Evolutionary conservation across 495 filamentous ascomycete genomes (phyloP).

Genomic region (Annulohypoxylon nitens): DNA sequence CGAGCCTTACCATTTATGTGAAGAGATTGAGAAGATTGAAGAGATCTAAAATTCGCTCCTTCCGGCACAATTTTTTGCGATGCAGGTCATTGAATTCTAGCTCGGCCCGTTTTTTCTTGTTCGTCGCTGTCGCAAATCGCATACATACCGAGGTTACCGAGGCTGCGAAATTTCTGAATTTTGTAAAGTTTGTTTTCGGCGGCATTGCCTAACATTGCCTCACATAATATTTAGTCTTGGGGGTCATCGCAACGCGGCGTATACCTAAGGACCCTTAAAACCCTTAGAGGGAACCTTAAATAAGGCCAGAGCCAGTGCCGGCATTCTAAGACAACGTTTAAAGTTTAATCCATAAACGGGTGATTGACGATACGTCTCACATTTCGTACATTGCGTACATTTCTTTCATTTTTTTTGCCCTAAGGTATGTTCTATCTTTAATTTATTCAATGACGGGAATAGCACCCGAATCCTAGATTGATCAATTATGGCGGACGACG

Average conservation of each 20-base stretch:
- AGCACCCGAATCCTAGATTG: slow-evolving; percentile 1
- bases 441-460: slow-evolving; percentile 12
- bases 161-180: slow-evolving; percentile 6
- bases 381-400: background rate
- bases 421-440: slow-evolving; percentile 46
- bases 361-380: slow-evolving; percentile 2
- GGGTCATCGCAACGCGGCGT: slow-evolving; percentile 19
- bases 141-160: slow-evolving; percentile 40
- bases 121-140: slow-evolving; percentile 16
- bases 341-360: slow-evolving; percentile 1
- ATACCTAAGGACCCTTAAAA: slow-evolving; percentile 21
- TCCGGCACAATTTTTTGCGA: slow-evolving; percentile 17
- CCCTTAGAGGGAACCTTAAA: slow-evolving; percentile 30
- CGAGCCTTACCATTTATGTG: background rate
- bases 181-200: slow-evolving; percentile 5
- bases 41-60: slow-evolving; percentile 5
- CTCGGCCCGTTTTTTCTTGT: slow-evolving; percentile 26
- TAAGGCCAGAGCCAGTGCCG: background rate
- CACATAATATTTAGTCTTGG: slow-evolving; percentile 12
- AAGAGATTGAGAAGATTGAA: background rate
- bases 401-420: slow-evolving; percentile 3
- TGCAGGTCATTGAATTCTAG: slow-evolving; percentile 7
- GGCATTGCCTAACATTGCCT: slow-evolving; percentile 18
- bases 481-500: slow-evolving; percentile 36
- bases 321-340: slow-evolving; percentile 13